Percentiles rank a stretch among this genome's conserved stretches.
These are phyloP conservation scores for Wickerhamia fluorescens DNA, from an alignment of 805 yeast species.

Conservation along the genomic window DNA sequence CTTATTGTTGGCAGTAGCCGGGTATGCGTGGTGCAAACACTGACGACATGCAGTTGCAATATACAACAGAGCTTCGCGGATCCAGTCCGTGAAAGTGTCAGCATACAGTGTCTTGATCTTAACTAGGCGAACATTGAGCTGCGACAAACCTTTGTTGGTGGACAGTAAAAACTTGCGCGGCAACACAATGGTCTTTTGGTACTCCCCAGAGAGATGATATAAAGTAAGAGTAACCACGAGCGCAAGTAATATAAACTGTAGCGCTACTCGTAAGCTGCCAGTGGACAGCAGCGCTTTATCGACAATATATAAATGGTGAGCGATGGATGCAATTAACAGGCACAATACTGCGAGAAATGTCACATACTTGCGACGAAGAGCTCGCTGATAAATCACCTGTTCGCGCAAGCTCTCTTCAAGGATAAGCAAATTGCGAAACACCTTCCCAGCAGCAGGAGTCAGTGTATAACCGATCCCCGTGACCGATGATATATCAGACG, in stretches of 20 bases:
- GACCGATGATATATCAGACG: background rate
- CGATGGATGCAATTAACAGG: constrained; percentile 32
- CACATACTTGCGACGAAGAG: constrained; percentile 55
- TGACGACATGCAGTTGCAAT: constrained; percentile 22
- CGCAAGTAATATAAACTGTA: constrained; percentile 54
- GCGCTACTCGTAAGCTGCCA: constrained; percentile 32
- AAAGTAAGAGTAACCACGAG: constrained; percentile 61
- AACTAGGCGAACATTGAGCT: constrained; percentile 71
- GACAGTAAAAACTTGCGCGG: constrained; percentile 73
- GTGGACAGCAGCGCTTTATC: constrained; percentile 12
- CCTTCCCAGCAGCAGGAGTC: constrained; percentile 54
- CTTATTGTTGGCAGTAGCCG: constrained; percentile 23
- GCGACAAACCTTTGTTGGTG: constrained; percentile 87
- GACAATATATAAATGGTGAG: constrained; percentile 31
- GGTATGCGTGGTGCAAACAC: constrained; percentile 28
- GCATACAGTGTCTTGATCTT: constrained; percentile 41
- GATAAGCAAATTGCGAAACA: constrained; percentile 74
- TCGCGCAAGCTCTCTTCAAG: constrained; percentile 79
- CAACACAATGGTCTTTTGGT: constrained; percentile 71
- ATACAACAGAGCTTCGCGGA: constrained; percentile 29
- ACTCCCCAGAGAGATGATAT: constrained; percentile 86
- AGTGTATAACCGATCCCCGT: constrained; percentile 11
- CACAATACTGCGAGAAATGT: constrained; percentile 41
- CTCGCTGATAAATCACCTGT: constrained; percentile 69
- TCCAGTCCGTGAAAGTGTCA: constrained; percentile 27